Percentiles rank a stretch among this genome's conserved stretches.
Conservation (phyloP, 306 rosid species). For the Sicyos baderoa region DNA sequence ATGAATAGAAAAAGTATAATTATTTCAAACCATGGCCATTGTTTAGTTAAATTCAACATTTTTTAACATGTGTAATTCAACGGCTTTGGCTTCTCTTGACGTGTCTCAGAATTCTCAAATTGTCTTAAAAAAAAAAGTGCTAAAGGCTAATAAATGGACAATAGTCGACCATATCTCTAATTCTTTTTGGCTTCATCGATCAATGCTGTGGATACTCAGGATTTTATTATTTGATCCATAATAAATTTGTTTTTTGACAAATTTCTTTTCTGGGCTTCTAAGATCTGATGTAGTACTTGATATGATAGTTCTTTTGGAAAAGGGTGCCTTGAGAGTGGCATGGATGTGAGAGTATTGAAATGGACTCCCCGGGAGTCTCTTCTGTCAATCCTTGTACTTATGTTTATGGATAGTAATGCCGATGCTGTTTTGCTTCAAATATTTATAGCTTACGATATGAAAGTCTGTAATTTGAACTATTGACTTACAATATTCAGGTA, state of each 20-base stretch:
- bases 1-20: background rate
- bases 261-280: constrained; percentile 8
- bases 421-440: constrained; percentile 5
- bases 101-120: background rate
- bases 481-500: constrained; percentile 46
- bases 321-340: background rate
- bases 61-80: background rate
- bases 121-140: background rate
- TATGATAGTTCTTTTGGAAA: constrained; percentile 14
- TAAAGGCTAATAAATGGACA: background rate
- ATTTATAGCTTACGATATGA: background rate
- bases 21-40: background rate
- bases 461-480: background rate
- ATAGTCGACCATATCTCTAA: background rate
- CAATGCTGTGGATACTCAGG: background rate
- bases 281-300: constrained; percentile 11
- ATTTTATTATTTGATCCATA: background rate
- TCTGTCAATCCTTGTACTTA: background rate
- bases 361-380: background rate
- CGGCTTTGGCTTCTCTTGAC: background rate
- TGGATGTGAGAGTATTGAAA: background rate
- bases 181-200: background rate
- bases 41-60: background rate
- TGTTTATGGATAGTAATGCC: background rate
- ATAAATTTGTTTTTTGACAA: background rate